Base-by-base conservation (phyloP, 352 stramenopile species). In the Phytophthora pluvialis region DNA sequence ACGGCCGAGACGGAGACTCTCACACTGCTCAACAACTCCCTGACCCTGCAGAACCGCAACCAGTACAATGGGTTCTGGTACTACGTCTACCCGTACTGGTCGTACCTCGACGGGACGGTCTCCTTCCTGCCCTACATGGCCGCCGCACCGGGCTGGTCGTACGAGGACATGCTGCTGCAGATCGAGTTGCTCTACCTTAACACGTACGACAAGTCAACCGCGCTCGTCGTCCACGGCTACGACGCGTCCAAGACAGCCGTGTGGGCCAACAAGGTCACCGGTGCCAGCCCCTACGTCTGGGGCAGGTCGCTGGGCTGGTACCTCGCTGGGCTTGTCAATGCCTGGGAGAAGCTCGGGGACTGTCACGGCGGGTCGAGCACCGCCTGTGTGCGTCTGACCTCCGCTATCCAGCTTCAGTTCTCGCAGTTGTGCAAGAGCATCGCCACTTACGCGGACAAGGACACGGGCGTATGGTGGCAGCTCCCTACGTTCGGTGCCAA, bases 81-180 rank as follows among this genome's bases (percentile, higher is more conserved):
- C 48, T 73, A 70, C 26, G 65, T 73, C 21, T 73, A 73, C 47
- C 60, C 53, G 10, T 42, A 66, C 60, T 73, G 60, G 65, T 73
- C 65, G 40, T 73, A 73, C 40, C 48, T 73, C n/a, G 65, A 73
- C 11, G 65, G 65, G 21, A 33, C 65, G 5, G 60, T 73, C 6
- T 73, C 65, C 45, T 70, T 70, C 29, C 60, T 73, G 26, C 65
- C 65, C 3, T 73, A 73, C 42, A 73, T 73, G 65, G 65, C 60
- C 15, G n/a, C 60, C 5, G 54, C 65, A 15, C 31, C 65, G 15
- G 52, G 65, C 12, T 73, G 65, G 65, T 60, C 60, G 35, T 70
- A 73, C 16, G 53, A 67, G 35, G 65, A 73, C 36, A 70, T 73
- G 65, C 18, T 67, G 18, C 15, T 67, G n/a, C 65, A 73, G 46